Evolutionary conservation across 106 monocot species (phyloP).

Genomic region (Acanthochlamys bracteata): DNA sequence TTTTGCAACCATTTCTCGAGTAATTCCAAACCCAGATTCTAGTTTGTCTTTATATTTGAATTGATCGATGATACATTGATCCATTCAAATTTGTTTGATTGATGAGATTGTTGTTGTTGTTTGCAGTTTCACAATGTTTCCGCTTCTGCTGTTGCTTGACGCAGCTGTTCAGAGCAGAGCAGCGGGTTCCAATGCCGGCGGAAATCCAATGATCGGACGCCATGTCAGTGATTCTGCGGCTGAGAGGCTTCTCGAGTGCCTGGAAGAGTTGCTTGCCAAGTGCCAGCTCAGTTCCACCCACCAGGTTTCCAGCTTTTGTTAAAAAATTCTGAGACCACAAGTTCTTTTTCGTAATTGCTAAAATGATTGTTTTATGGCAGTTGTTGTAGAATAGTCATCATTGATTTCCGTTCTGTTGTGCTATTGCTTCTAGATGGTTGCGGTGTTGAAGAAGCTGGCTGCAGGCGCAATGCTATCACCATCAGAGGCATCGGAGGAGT

Average conservation of each 20-base stretch:
- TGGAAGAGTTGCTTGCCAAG: constrained; percentile 68
- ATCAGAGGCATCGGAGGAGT: constrained; percentile 72
- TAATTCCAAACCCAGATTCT: constrained; percentile 15
- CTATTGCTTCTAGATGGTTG: constrained; percentile 62
- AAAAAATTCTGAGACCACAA: neutral
- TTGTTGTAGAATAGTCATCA: neutral
- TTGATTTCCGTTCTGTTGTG: neutral
- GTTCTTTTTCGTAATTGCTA: neutral
- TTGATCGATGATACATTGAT: neutral
- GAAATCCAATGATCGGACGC: constrained; percentile 5
- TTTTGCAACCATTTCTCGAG: constrained; percentile 73
- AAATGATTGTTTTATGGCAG: neutral
- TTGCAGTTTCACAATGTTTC: constrained; percentile 69
- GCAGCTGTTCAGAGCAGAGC: constrained; percentile 53
- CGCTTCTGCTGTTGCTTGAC: constrained; percentile 74
- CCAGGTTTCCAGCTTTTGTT: constrained; percentile 37
- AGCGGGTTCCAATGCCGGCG: constrained; percentile 16
- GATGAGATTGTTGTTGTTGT: neutral
- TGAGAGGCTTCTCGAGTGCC: constrained; percentile 54
- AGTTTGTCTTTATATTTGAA: neutral
- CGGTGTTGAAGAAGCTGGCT: constrained; percentile 74
- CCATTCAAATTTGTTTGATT: neutral
- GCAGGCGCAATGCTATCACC: constrained; percentile 78
- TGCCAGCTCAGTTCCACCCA: constrained; percentile 71
- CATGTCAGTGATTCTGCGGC: constrained; percentile 51